Evolutionary conservation across 2,329 filamentous ascomycete genomes (phyloP).

Genomic region (Hypoxylon sp.): DNA sequence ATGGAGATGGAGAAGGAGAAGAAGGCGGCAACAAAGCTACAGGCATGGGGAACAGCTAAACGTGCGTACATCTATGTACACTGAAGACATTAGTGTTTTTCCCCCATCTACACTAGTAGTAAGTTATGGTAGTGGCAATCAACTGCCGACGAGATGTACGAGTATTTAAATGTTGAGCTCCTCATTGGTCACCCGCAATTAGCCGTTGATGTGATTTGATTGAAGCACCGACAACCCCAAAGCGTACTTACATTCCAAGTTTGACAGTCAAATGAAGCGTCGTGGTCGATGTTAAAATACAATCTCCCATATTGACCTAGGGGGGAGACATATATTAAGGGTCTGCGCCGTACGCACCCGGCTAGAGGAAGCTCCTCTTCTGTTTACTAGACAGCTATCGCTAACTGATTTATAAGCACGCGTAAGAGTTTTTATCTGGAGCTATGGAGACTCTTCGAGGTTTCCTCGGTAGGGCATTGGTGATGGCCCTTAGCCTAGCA

Average conservation of each 20-base stretch:
- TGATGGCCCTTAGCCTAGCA: conserved; percentile 5
- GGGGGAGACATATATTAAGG: background rate
- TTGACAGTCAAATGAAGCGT: background rate
- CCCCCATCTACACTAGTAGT: too few relatives aligned
- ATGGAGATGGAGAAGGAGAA: too few relatives aligned
- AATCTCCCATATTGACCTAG: background rate
- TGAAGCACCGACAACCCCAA: background rate
- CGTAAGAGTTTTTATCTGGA: background rate
- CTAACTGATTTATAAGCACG: background rate
- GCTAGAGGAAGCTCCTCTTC: background rate
- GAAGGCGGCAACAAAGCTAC: too few relatives aligned
- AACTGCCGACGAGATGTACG: conserved; percentile 14
- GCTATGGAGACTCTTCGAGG: background rate
- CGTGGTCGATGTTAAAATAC: background rate
- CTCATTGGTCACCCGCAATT: conserved; percentile 23
- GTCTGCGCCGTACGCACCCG: background rate
- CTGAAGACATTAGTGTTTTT: too few relatives aligned
- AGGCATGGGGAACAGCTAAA: too few relatives aligned
- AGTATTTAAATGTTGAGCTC: background rate
- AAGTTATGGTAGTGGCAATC: background rate
- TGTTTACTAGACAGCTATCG: background rate
- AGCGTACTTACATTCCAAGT: background rate
- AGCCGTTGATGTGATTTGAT: conserved; percentile 8
- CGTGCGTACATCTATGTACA: too few relatives aligned
- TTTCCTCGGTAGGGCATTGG: background rate